phyloP scores from a whole-genome alignment of 78 protist species.

The Polysphondylium violaceum region DNA sequence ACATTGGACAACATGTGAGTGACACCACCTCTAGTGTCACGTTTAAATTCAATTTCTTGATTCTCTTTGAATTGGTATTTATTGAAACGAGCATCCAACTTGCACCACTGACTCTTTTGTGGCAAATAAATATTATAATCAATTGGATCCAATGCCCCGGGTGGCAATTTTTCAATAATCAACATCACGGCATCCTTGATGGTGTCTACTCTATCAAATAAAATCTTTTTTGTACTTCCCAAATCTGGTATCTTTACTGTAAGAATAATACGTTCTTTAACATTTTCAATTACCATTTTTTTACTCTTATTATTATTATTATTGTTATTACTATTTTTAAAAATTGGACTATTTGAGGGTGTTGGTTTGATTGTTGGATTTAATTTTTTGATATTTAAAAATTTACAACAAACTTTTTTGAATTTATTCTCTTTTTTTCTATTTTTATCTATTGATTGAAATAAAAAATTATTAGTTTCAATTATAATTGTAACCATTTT shows the following conservation, averaged over 20 bases:
- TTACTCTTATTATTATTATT: background rate
- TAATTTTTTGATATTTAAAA: background rate
- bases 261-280: constrained; percentile 45
- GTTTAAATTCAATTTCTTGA: constrained; percentile 75
- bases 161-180: constrained; percentile 64
- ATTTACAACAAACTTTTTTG: no score
- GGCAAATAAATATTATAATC: constrained; percentile 53
- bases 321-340: background rate
- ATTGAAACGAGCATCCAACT: constrained; percentile 34
- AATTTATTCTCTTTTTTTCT: background rate
- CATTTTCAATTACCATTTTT: constrained; percentile 21
- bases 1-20: constrained; percentile 25
- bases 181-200: constrained; percentile 47
- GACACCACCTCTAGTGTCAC: constrained; percentile 68
- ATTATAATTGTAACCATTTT: no score
- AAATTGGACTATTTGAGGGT: background rate
- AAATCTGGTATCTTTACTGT: constrained; percentile 63
- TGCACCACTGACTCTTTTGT: constrained; percentile 72
- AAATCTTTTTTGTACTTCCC: constrained; percentile 51
- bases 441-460: background rate
- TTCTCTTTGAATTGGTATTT: constrained; percentile 65
- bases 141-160: constrained; percentile 35
- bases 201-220: constrained; percentile 70
- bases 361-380: background rate
- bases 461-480: no score